A percentile compares a stretch with the other conserved stretches of the same genome.
These are phyloP conservation scores for Trichoderma atrobrunneum DNA, from an alignment of 2,329 filamentous ascomycete genomes.

Conservation along the genomic window DNA sequence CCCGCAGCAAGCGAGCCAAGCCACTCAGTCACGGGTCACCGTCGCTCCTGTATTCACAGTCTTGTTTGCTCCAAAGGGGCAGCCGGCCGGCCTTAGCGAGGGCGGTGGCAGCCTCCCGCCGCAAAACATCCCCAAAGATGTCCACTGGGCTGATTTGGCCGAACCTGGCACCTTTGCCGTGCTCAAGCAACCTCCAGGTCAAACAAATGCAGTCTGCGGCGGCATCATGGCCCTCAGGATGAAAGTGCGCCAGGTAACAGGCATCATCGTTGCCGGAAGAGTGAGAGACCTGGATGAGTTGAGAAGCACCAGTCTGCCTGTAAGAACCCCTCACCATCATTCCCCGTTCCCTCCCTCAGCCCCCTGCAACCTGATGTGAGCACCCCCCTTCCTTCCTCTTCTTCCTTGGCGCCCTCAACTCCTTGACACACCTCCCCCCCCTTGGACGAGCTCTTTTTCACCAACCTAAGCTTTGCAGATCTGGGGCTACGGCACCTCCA, in stretches of 20 bases:
- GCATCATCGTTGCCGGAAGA: slow-evolving; percentile 65
- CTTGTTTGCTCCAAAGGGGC: slow-evolving; percentile 59
- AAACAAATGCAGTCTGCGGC: slow-evolving; percentile 70
- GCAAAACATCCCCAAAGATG: slow-evolving; percentile 54
- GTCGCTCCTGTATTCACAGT: slow-evolving; percentile 60
- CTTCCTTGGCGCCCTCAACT: background rate
- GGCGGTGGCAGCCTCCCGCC: slow-evolving; percentile 6
- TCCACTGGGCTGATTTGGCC: slow-evolving; percentile 68
- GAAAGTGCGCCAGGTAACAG: slow-evolving; percentile 58
- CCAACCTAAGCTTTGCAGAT: slow-evolving; percentile 37
- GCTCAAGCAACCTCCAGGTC: slow-evolving; percentile 61
- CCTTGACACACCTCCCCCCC: background rate
- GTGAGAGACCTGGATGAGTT: slow-evolving; percentile 65
- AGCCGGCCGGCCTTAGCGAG: background rate
- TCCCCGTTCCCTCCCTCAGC: background rate
- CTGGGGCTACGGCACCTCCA: slow-evolving; percentile 56
- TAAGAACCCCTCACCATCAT: slow-evolving; percentile 34
- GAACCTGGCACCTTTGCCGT: slow-evolving; percentile 60
- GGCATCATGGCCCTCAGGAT: slow-evolving; percentile 73
- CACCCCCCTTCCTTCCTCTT: background rate
- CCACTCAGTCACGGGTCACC: slow-evolving; percentile 30
- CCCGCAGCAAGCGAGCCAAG: slow-evolving; percentile 26
- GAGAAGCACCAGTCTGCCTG: slow-evolving; percentile 52
- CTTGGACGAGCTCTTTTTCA: background rate
- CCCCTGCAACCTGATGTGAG: background rate